A percentile compares a stretch with the other conserved stretches of the same genome.
Conservation (phyloP, 2,329 filamentous ascomycete species). For the Graphilbum ipis-grandicollis region DNA sequence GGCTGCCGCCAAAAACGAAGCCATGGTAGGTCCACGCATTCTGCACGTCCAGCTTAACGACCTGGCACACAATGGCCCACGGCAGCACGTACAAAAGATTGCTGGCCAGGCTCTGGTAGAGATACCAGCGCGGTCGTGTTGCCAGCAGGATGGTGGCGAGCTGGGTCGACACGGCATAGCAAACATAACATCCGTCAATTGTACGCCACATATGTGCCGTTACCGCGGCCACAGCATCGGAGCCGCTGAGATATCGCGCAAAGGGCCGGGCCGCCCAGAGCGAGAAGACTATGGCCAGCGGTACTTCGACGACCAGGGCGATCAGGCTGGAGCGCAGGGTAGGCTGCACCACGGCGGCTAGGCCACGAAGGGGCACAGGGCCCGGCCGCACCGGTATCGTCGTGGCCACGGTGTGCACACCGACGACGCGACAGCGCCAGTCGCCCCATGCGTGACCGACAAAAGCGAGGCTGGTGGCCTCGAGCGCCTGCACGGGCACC, state of each 20-base stretch:
- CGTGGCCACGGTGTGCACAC: no score
- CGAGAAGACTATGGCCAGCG: conserved; percentile 44
- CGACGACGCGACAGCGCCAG: conserved; percentile 18
- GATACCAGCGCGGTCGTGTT: conserved; percentile 47
- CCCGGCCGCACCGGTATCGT: conserved; percentile 31
- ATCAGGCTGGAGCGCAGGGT: no score
- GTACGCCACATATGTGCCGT: conserved; percentile 48
- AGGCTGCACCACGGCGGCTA: no score
- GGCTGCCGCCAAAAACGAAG: conserved; percentile 48
- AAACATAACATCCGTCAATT: conserved; percentile 51
- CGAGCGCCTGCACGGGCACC: conserved; percentile 51
- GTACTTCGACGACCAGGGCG: conserved; percentile 40
- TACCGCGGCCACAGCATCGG: conserved; percentile 37
- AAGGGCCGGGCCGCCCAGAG: conserved; percentile 40
- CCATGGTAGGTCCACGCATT: conserved; percentile 52
- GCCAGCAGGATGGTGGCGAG: conserved; percentile 47
- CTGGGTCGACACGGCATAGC: conserved; percentile 49
- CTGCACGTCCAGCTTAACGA: conserved; percentile 23
- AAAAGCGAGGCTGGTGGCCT: conserved; percentile 47
- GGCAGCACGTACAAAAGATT: conserved; percentile 54
- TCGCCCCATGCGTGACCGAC: conserved; percentile 49
- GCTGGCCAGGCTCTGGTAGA: conserved; percentile 47
- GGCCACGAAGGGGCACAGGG: conserved; percentile 26
- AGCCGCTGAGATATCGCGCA: conserved; percentile 42
- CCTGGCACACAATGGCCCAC: conserved; percentile 48